A percentile compares a stretch with the other conserved stretches of the same genome.
Evolutionary conservation across 1,139 yeast species (phyloP).

Genomic region (Zygosaccharomyces sapae): DNA sequence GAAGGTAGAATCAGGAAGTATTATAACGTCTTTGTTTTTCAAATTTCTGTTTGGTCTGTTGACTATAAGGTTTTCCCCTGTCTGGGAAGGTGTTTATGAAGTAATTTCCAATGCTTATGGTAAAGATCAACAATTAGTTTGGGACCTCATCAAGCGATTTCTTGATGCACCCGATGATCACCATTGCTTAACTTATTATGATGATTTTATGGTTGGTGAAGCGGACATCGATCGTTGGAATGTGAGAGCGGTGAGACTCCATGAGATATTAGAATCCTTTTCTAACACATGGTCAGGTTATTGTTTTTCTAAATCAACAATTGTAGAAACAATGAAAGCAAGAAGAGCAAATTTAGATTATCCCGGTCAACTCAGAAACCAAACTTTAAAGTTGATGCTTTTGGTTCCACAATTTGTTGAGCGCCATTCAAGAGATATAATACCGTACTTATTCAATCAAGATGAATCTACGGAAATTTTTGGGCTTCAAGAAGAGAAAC

Average conservation of each 20-base stretch:
- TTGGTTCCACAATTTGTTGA: conserved; percentile 67
- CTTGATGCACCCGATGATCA: conserved; percentile 24
- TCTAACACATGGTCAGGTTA: conserved; percentile 31
- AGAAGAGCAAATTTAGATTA: conserved; percentile 38
- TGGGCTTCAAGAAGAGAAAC: conserved; percentile 32
- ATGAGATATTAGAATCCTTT: conserved; percentile 32
- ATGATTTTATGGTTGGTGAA: conserved; percentile 16
- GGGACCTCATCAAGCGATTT: conserved; percentile 52
- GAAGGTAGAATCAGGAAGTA: conserved; percentile 38
- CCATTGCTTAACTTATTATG: conserved; percentile 20
- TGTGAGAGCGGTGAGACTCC: conserved; percentile 39
- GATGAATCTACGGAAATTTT: conserved; percentile 31
- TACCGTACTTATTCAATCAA: conserved; percentile 49
- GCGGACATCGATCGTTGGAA: conserved; percentile 26
- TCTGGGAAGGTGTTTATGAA: conserved; percentile 74
- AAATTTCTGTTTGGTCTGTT: conserved; percentile 69
- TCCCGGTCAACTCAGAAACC: conserved; percentile 32
- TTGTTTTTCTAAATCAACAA: conserved; percentile 34
- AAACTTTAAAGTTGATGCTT: conserved; percentile 42
- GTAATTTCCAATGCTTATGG: conserved; percentile 48
- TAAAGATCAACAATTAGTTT: conserved; percentile 47
- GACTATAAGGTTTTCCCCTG: conserved; percentile 75
- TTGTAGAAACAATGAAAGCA: conserved; percentile 39
- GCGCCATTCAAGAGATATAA: conserved; percentile 49
- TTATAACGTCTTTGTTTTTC: conserved; percentile 43